Percentiles rank a stretch among this genome's conserved stretches.
These are phyloP conservation scores for Hortiboletus flavorubellus DNA, from an alignment of 768 basidiomycete genomes.

Conservation along the genomic window DNA sequence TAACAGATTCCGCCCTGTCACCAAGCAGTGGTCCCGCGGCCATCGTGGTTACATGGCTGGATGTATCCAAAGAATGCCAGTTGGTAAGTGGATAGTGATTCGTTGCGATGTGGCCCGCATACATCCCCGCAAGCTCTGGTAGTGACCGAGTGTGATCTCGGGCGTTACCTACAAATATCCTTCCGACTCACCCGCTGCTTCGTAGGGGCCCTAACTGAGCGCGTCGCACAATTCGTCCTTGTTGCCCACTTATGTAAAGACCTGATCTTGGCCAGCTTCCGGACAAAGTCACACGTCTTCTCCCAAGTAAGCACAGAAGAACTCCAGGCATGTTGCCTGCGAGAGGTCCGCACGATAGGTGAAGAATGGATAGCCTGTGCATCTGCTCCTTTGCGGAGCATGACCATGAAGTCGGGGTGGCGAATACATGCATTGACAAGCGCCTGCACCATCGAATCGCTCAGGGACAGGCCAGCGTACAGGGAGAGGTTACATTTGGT, in stretches of 20 bases:
- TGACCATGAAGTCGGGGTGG: constrained; percentile 31
- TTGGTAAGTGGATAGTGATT: no score
- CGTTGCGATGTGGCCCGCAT: not conserved
- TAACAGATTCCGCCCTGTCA: no score
- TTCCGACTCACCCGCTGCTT: constrained; percentile 29
- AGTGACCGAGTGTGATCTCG: constrained; percentile 14
- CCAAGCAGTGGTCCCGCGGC: no score
- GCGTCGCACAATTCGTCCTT: constrained; percentile 17
- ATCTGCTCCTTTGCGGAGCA: constrained; percentile 29
- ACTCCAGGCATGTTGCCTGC: constrained; percentile 26
- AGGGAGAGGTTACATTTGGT: constrained; percentile 25
- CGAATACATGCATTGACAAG: constrained; percentile 33
- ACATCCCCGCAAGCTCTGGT: constrained; percentile 28
- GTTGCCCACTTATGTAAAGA: constrained; percentile 24
- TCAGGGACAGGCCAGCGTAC: constrained; percentile 27
- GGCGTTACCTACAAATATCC: constrained; percentile 9
- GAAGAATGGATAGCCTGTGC: constrained; percentile 27
- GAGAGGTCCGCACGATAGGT: constrained; percentile 26
- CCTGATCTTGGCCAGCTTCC: constrained; percentile 28
- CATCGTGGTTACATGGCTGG: no score
- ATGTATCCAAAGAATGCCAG: no score
- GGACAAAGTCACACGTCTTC: constrained; percentile 25
- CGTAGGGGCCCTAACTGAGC: constrained; percentile 20
- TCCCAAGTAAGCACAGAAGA: constrained; percentile 28
- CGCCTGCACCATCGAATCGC: constrained; percentile 25